Evolutionary conservation across 495 filamentous ascomycete genomes (phyloP).

Genomic region (Talaromyces trachyspermus): DNA sequence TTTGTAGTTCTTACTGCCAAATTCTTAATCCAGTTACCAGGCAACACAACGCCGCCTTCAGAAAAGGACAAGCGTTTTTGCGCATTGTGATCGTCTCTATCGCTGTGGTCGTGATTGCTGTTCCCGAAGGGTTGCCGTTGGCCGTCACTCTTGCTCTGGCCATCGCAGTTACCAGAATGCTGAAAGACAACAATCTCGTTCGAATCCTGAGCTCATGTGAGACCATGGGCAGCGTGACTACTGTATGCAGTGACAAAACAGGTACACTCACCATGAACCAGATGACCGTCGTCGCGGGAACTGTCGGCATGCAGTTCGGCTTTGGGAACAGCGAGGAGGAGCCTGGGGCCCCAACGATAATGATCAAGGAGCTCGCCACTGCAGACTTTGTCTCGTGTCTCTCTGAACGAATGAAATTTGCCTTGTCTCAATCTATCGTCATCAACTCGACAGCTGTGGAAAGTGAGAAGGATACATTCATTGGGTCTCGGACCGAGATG

Average conservation of each 20-base stretch:
- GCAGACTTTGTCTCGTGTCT: neutral
- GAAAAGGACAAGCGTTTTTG: conserved; percentile 56
- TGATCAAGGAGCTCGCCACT: neutral
- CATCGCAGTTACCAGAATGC: conserved; percentile 53
- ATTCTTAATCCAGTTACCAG: conserved; percentile 55
- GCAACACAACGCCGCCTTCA: conserved; percentile 40
- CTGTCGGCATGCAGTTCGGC: conserved; percentile 35
- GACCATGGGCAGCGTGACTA: conserved; percentile 79
- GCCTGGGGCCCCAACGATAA: neutral
- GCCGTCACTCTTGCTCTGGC: conserved; percentile 49
- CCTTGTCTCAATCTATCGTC: conserved; percentile 58
- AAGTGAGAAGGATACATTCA: conserved; percentile 57
- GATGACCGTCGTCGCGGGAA: conserved; percentile 62
- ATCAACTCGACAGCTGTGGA: conserved; percentile 77
- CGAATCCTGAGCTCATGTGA: conserved; percentile 62
- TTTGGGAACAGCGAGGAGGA: neutral
- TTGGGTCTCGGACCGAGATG: conserved; percentile 75
- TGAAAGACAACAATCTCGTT: conserved; percentile 53
- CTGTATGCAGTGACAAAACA: conserved; percentile 90
- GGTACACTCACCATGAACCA: conserved; percentile 77
- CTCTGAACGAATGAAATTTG: conserved; percentile 3
- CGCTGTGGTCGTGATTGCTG: conserved; percentile 58
- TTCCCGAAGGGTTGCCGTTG: conserved; percentile 59
- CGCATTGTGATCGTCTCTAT: conserved; percentile 53
- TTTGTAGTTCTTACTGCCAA: conserved; percentile 77